phyloP scores from a whole-genome alignment of 164 flowering plant genomes.

The Magnolia kwangsiensis region DNA sequence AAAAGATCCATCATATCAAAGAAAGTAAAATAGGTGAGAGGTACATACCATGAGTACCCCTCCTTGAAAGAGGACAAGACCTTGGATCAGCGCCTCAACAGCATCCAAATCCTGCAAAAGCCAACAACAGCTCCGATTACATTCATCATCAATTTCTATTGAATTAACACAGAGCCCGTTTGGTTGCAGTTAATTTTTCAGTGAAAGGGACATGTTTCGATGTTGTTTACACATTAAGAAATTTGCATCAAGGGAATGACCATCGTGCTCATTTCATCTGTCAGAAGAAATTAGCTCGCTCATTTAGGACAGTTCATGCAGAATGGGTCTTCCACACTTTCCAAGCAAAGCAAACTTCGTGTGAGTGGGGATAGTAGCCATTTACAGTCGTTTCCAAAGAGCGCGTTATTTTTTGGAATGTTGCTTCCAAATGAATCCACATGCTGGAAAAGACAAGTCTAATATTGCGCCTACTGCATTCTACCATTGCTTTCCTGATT shows the following conservation, averaged over 20 bases:
- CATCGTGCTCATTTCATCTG: not conserved
- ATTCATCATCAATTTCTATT: not conserved
- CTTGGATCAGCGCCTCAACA: conserved; percentile 99
- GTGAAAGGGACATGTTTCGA: not conserved
- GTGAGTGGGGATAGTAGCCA: not conserved
- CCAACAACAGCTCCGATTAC: not conserved
- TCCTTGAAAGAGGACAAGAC: conserved; percentile 97
- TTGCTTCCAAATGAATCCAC: not conserved
- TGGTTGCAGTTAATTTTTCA: not conserved
- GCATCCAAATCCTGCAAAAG: conserved; percentile 90
- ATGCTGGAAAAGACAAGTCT: not conserved
- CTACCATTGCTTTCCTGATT: no score
- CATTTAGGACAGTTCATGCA: not conserved
- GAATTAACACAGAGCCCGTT: not conserved
- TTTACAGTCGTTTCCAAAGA: not conserved
- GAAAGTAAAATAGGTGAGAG: not conserved
- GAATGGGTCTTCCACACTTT: not conserved
- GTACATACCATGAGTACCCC: conserved; percentile 87
- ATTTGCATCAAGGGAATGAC: not conserved
- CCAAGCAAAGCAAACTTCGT: not conserved
- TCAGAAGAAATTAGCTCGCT: not conserved
- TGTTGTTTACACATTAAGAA: not conserved
- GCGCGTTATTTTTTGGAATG: not conserved
- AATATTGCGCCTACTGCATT: no score
- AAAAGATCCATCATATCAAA: not conserved